These are phyloP conservation scores for Truncatella angustata DNA, from an alignment of 2,329 filamentous ascomycete genomes.

Conservation along the genomic window DNA sequence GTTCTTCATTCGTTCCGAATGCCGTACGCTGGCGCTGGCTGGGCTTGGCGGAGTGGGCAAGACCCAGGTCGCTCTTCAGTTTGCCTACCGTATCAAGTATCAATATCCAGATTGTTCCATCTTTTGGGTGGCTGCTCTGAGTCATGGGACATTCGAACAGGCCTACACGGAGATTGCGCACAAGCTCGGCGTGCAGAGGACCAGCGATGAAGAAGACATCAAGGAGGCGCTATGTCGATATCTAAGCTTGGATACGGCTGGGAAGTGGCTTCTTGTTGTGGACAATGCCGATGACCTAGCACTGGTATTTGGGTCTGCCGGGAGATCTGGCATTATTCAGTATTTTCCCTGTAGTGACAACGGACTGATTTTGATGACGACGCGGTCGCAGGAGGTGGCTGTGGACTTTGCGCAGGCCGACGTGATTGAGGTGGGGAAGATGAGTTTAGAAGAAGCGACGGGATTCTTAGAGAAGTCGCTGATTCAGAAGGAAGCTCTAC, in stretches of 20 bases:
- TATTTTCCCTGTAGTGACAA: constrained; percentile 12
- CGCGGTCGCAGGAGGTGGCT: constrained; percentile 29
- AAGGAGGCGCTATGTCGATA: constrained; percentile 55
- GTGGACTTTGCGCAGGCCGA: constrained; percentile 19
- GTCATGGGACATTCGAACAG: constrained; percentile 35
- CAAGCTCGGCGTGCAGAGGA: constrained; percentile 34
- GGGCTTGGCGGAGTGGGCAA: constrained; percentile 42
- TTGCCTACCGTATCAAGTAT: constrained; percentile 36
- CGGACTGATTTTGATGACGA: constrained; percentile 36
- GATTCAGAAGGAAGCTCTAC: constrained; percentile 14
- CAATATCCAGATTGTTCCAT: constrained; percentile 34
- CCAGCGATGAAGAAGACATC: constrained; percentile 52
- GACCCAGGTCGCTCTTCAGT: constrained; percentile 36
- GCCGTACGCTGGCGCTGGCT: constrained; percentile 24
- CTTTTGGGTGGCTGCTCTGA: constrained; percentile 42
- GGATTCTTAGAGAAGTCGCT: constrained; percentile 25
- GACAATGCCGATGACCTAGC: neutral
- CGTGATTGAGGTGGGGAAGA: constrained; percentile 26
- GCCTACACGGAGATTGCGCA: constrained; percentile 33
- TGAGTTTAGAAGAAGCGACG: constrained; percentile 25
- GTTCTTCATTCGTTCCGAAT: constrained; percentile 20
- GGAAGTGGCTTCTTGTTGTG: neutral
- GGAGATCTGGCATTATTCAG: neutral
- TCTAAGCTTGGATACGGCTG: constrained; percentile 20
- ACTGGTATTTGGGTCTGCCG: neutral